Evolutionary conservation across 352 stramenopile genomes (phyloP), one percentile per base, ranked within the genome.

Genomic region (Phytophthora pluvialis): DNA sequence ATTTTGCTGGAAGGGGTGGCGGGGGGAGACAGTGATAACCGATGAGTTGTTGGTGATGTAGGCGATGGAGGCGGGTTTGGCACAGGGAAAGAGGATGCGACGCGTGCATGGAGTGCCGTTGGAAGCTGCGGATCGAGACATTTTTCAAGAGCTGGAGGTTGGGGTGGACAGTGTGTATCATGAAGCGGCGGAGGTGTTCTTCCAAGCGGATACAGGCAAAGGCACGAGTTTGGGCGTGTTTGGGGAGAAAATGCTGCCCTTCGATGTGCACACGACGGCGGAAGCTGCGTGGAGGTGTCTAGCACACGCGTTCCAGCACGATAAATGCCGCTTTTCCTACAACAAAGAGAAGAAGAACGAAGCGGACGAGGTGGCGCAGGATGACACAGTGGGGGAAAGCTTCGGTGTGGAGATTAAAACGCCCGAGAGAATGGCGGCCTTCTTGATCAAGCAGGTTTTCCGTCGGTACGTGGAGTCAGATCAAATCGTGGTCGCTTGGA

Each of bases 331-430:
- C 15, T 73, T 64, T 45, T 76, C 72, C 45, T 72, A 71, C 54
- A 46, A 36, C 1, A 65, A 51, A 49, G 63, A 77, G 52, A 52
- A 58, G 29, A 47, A 42, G 21, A n/a, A 43, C 7, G 15, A 58
- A 33, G 21, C 32, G 6, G 31, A n/a, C n/a, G 40, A 58, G 11
- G 35, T 59, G 2, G 11, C 55, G 0, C 46, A 53, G 13, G 74
- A 85, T 51, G 79, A 90, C 44, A 86, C 74, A 9, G 80, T 90
- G 21, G 48, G 77, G 9, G 81, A 90, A 42, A 83, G 76, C 57
- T 83, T 87, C 63, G 75, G 73, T 32, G 59, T 90, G 5, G 73
- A 82, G 67, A 62, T 87, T 29, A 62, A 79, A 32, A 71, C 70
- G 5, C 80, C 83, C 29, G 60, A 74, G 36, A 83, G 67, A n/a